Base-by-base conservation (phyloP, 225 moss, liverwort and hornwort genomes). In the Physcomitrium patens region DNA sequence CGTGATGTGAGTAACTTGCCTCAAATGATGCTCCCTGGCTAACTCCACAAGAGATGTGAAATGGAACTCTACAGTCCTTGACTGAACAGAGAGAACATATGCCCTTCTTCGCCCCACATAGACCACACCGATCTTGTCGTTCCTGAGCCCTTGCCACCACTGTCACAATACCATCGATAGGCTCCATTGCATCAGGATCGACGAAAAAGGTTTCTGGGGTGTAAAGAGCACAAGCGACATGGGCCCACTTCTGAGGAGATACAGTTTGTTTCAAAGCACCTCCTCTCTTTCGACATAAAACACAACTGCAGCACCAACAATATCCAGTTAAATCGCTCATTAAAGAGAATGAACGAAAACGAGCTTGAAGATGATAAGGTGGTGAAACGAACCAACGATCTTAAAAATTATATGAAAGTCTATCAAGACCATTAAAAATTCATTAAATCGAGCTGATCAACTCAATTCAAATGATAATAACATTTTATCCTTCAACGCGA, bases 161-260 rank as follows among this genome's bases (percentile, higher is more conserved):
- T 72, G 88, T 83, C 54, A 78, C 64, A 68, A 92, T 76, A 46
- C 92, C 92, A 84, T 90, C 92, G 76, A 92, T 82, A 50, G 92
- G 92, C 81, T 92, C 92, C 92, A 92, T 92, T 59, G 92, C 88
- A 69, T 92, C 92, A 37, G 92, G 79, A 59, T 92, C 92, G 49
- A 92, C 88, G 56, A 92, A 92, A 76, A 88, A 92, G 19, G 92
- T 92, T 76, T 92, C 92, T 78, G 90, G 90, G 48, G 92, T 92
- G 73, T 92, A 92, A 16, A 92, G 84, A 63, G 92, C 92, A 81
- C 92, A 92, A 46, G 92, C 92, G 48, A 92, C 84, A 78, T 92
- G 92, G 27, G 90, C 88, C 92, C 92, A 92, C 61, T 90, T 90
- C 42, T 56, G 83, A 70, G 86, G 88, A 76, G 82, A 60, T 48